Conservation (phyloP, 1,284 basidiomycete species). For the Bondarzewia mesenterica region DNA sequence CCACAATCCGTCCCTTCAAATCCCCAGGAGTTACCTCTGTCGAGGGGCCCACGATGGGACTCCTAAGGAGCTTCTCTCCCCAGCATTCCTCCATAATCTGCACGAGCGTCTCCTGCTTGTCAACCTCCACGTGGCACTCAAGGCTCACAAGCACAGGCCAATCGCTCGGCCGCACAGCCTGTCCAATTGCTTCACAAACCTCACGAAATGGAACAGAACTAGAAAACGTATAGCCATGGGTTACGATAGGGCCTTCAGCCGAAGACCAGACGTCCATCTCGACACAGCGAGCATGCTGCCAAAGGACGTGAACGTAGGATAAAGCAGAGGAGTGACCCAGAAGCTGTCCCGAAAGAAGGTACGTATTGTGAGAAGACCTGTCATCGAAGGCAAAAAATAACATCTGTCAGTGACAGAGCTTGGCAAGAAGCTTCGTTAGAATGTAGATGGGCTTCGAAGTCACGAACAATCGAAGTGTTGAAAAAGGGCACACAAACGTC, state of each 20-base stretch:
- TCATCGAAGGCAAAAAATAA: neutral
- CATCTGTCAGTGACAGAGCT: too few relatives aligned
- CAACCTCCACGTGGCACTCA: conserved; percentile 51
- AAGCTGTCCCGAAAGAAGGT: conserved; percentile 53
- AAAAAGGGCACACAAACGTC: too few relatives aligned
- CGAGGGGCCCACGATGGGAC: conserved; percentile 25
- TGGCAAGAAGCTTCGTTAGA: too few relatives aligned
- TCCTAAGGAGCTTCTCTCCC: conserved; percentile 45
- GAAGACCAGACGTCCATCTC: conserved; percentile 68
- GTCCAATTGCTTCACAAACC: conserved; percentile 45
- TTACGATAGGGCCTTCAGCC: conserved; percentile 45
- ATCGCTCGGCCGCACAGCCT: conserved; percentile 29
- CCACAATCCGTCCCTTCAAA: conserved; percentile 44
- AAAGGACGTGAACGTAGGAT: conserved; percentile 49
- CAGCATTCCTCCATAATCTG: conserved; percentile 45
- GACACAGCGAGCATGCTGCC: conserved; percentile 49
- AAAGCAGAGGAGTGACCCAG: conserved; percentile 47
- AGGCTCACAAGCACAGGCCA: conserved; percentile 59
- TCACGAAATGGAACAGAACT: conserved; percentile 38
- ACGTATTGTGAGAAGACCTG: conserved; percentile 62
- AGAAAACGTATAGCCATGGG: conserved; percentile 51
- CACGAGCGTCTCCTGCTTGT: conserved; percentile 47
- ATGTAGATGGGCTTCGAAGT: too few relatives aligned
- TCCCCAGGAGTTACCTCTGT: conserved; percentile 34
- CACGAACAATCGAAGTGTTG: too few relatives aligned